Percentiles rank a stretch among this genome's conserved stretches.
These are phyloP conservation scores for Scleromitrula shiraiana DNA, from an alignment of 2,329 filamentous ascomycete genomes.

Conservation along the genomic window DNA sequence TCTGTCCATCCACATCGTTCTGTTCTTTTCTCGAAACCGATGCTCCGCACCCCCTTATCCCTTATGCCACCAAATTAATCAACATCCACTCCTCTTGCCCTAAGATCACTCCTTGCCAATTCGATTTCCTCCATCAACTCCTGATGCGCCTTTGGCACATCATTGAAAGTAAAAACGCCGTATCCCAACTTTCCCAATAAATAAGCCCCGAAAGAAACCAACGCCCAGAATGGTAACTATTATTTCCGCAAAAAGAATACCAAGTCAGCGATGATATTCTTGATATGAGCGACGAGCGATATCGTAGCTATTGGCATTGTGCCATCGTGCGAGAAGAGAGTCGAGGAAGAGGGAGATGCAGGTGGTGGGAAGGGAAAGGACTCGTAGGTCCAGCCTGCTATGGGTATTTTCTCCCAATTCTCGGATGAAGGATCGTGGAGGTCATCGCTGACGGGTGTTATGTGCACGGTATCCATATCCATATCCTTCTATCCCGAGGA, in stretches of 20 bases:
- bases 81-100: conserved; percentile 60
- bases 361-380: conserved; percentile 9
- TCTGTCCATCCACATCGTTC: not conserved
- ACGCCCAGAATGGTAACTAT: conserved; percentile 88
- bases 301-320: conserved; percentile 3
- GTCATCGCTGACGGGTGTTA: not conserved
- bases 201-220: conserved; percentile 86
- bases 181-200: conserved; percentile 86
- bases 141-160: conserved; percentile 82
- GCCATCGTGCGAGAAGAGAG: conserved; percentile 5
- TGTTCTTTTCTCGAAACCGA: not conserved
- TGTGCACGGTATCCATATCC: conserved; percentile 1
- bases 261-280: conserved; percentile 6
- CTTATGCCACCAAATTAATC: conserved; percentile 19
- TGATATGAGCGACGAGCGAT: conserved; percentile 5
- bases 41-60: not conserved
- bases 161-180: conserved; percentile 94
- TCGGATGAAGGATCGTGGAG: not conserved
- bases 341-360: not conserved
- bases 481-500: conserved; percentile 4
- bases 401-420: not conserved
- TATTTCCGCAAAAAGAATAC: conserved; percentile 9
- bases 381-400: conserved; percentile 2
- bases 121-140: conserved; percentile 84
- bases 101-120: conserved; percentile 65